phyloP scores from a whole-genome alignment of 2,329 filamentous ascomycete genomes.

The Pseudocercospora musae region DNA sequence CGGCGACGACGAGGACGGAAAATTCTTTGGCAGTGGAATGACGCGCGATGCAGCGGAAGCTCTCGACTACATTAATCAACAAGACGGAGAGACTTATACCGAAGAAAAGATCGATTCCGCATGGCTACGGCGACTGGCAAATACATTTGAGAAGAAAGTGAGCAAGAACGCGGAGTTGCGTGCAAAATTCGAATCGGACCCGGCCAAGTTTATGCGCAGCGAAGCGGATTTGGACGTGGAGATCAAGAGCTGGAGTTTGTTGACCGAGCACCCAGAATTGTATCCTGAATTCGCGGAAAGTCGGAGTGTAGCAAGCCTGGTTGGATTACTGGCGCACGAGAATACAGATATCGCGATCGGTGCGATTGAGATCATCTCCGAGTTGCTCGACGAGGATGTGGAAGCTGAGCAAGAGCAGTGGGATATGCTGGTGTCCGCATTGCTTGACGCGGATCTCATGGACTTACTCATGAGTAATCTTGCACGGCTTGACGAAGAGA shows the following conservation, averaged over 20 bases:
- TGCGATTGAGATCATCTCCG: constrained; percentile 81
- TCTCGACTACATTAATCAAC: constrained; percentile 79
- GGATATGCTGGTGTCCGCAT: constrained; percentile 66
- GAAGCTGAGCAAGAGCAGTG: constrained; percentile 76
- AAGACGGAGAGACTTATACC: constrained; percentile 51
- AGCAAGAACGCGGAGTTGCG: constrained; percentile 86
- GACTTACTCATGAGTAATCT: constrained; percentile 76
- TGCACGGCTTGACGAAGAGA: constrained; percentile 69
- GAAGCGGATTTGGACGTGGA: constrained; percentile 88
- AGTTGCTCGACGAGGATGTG: constrained; percentile 92
- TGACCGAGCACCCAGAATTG: constrained; percentile 80
- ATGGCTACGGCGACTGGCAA: constrained; percentile 78
- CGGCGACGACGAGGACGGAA: constrained; percentile 80
- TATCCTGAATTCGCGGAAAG: constrained; percentile 77
- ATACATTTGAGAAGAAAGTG: constrained; percentile 87
- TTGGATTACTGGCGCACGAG: constrained; percentile 83
- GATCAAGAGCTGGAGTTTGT: constrained; percentile 80
- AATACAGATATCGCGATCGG: constrained; percentile 96
- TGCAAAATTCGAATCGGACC: constrained; percentile 76
- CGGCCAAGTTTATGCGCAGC: constrained; percentile 75
- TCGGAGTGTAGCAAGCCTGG: constrained; percentile 65
- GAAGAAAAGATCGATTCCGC: constrained; percentile 75
- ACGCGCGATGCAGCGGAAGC: constrained; percentile 76
- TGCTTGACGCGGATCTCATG: constrained; percentile 65
- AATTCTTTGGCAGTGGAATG: constrained; percentile 93